Base-by-base conservation (phyloP, 140 eudicot genomes). In the Oenanthe javanica region DNA sequence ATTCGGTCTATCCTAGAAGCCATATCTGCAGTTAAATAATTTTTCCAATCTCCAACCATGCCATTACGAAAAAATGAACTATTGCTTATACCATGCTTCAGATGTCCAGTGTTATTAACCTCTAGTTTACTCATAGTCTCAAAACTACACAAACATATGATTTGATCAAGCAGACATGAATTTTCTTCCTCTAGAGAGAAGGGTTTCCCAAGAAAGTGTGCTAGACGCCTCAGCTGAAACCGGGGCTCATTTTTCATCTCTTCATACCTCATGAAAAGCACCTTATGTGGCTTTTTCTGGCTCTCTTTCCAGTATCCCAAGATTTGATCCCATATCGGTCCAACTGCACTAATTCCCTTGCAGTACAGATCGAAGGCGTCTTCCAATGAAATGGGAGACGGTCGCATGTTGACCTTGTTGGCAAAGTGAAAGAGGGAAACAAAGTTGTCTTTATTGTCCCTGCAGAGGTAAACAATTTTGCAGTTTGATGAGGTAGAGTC, bases 131-230 rank as follows among this genome's bases (percentile, higher is more conserved):
- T 72, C 77, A 72, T 18, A 42, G 21, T 43, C 3, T 72, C 18
- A 19, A 72, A 72, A 11, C 77, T 72, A 43, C 77, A 72, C 31
- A 72, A 43, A 19, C 25, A 15, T 19, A 19, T 9, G 15, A 72
- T 43, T 2, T 72, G 52, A 42, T 72, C 77, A 72, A 45, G 52
- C 51, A 72, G 15, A 18, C 54, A 21, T 21, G 31, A 7, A 18
- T 45, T 72, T 43, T 72, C 77, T 19, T 72, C 77, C 51, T 72
- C 77, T 7, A 7, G 25, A 16, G 77, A 72, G 52, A 72, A 72
- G 2, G 77, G 77, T 38, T 19, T 38, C 11, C 52, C 77, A 10
- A 72, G 25, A 43, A 72, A 72, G 7, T 45, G 27, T 9, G 77
- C 77, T 2, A 72, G 27, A 19, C 77, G 51, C 77, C 48, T 72